phyloP scores from a whole-genome alignment of 805 yeast genomes.

The Clavispora vitiphila region DNA sequence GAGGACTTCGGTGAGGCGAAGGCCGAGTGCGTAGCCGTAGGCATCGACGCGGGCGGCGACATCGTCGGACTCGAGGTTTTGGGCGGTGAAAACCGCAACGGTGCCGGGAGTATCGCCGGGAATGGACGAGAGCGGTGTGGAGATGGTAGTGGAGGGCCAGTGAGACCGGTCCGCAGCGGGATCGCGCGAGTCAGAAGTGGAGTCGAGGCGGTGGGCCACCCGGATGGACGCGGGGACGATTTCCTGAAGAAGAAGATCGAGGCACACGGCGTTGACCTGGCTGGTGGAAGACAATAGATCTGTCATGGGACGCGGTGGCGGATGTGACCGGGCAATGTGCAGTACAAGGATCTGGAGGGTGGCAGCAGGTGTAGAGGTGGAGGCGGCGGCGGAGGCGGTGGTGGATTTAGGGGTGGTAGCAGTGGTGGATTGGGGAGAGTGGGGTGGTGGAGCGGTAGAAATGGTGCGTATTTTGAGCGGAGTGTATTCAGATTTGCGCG shows the following conservation, averaged over 20 bases:
- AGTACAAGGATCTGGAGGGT: too few species aligned
- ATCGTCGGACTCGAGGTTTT: constrained; percentile 39
- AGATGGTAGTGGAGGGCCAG: constrained; percentile 16
- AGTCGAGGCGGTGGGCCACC: constrained; percentile 47
- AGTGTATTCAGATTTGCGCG: too few species aligned
- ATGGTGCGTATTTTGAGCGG: too few species aligned
- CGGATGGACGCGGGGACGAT: constrained; percentile 67
- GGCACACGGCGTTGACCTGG: constrained; percentile 49
- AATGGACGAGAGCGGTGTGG: constrained; percentile 24
- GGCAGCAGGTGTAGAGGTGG: too few species aligned
- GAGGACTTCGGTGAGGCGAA: constrained; percentile 46
- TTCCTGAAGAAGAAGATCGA: constrained; percentile 69
- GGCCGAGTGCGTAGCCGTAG: constrained; percentile 69
- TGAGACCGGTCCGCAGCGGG: neutral
- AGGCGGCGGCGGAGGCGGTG: too few species aligned
- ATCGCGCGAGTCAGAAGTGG: neutral
- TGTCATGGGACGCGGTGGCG: too few species aligned
- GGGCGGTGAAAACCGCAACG: constrained; percentile 34
- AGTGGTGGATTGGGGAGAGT: neutral
- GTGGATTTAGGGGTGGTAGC: too few species aligned
- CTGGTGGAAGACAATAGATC: constrained; percentile 10
- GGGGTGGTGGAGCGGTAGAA: neutral
- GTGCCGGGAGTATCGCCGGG: constrained; percentile 39
- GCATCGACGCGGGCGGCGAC: constrained; percentile 57
- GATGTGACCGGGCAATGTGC: too few species aligned